Evolutionary conservation across 2,329 filamentous ascomycete genomes (phyloP).

Genomic region (Botryotinia convoluta): DNA sequence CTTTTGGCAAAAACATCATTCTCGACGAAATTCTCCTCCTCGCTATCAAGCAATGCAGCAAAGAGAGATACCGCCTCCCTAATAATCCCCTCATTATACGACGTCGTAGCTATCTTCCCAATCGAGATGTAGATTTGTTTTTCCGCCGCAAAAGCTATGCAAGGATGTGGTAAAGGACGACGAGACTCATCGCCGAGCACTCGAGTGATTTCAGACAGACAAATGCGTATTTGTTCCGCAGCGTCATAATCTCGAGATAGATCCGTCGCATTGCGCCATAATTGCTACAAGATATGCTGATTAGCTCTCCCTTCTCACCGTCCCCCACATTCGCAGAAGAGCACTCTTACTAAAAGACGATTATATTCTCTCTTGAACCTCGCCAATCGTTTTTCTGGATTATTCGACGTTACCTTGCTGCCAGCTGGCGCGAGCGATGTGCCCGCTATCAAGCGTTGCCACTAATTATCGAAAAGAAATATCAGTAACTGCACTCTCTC

Average conservation of each 20-base stretch:
- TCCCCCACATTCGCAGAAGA: background rate
- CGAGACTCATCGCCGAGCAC: constrained; percentile 88
- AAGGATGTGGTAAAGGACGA: constrained; percentile 84
- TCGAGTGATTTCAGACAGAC: constrained; percentile 60
- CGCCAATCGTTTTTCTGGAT: constrained; percentile 61
- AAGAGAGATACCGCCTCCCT: constrained; percentile 83
- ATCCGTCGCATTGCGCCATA: constrained; percentile 62
- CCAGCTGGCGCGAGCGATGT: constrained; percentile 55
- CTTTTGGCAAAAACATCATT: constrained; percentile 82
- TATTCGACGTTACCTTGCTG: constrained; percentile 58
- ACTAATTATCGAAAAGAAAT: constrained; percentile 43
- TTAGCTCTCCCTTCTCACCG: background rate
- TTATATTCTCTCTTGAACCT: constrained; percentile 66
- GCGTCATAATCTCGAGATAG: constrained; percentile 59
- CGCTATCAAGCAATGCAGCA: constrained; percentile 88
- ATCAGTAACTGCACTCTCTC: constrained; percentile 11
- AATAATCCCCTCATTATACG: constrained; percentile 82
- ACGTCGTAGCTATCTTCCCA: constrained; percentile 82
- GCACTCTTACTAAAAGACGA: constrained; percentile 53
- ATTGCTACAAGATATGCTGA: constrained; percentile 42
- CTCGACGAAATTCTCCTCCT: constrained; percentile 92
- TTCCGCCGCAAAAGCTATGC: constrained; percentile 79
- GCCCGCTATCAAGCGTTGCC: constrained; percentile 65
- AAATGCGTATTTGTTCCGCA: constrained; percentile 60
- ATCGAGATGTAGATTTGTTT: constrained; percentile 89